Evolutionary conservation across 768 basidiomycete species (phyloP), one percentile per base, ranked within the genome.

Genomic region (Jaapia argillacea): DNA sequence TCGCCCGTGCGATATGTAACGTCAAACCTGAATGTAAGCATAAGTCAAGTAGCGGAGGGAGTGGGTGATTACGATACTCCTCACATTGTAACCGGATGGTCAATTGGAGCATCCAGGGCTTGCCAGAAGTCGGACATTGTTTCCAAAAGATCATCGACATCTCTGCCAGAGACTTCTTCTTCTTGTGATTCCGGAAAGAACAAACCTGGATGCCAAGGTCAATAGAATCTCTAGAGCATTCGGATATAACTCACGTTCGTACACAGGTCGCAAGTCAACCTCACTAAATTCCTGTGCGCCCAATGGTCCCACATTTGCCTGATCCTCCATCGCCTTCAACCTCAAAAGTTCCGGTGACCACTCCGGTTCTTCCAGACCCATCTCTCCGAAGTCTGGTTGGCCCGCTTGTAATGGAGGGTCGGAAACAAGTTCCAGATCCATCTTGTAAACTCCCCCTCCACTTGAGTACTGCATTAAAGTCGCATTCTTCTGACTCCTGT

Each of bases 61-160:
- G 27, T 36, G 7, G 44, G 13, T 43, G 25, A 38, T 31, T 31
- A 41, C n/a, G n/a, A n/a, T n/a, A n/a, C n/a, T n/a, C n/a, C 64
- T 50, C 50, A 88, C 86, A 67, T 70, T 22, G 81, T 88, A 21
- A 86, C 51, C 48, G 81, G 63, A 41, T 75, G 64, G 28, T 80
- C 77, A 1, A 65, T 50, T 2, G 69, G 64, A 22, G 55, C 58
- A 44, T 77, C 72, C 3, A 59, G 47, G n/a, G 64, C 62, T 51
- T 77, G 73, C 74, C 77, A 79, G 48, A 75, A 75, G 5, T 61
- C 59, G 0, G 77, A 69, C 47, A 85, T 68, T 28, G 57, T 64
- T 16, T 79, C 75, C 13, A 83, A 48, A 16, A 72, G 50, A 26
- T 77, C 67, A 46, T 74, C 64, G 5, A 74, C 63, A 1, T 59